Conservation (phyloP, 2,329 filamentous ascomycete species). For the Phialophora macrospora region DNA sequence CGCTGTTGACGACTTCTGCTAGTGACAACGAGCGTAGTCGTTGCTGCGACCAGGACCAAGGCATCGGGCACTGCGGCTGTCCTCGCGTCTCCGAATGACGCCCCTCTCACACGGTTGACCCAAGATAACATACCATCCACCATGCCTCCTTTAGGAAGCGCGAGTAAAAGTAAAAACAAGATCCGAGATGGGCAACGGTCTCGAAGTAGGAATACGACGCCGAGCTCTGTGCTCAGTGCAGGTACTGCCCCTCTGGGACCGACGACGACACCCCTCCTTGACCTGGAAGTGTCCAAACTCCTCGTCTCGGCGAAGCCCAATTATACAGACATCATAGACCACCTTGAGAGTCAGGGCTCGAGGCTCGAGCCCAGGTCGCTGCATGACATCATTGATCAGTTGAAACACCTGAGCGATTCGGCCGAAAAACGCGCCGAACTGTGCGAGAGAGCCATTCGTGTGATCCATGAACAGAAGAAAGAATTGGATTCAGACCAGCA, state of each 20-base stretch:
- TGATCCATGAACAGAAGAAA: constrained; percentile 63
- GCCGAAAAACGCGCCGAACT: constrained; percentile 62
- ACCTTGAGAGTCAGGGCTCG: constrained; percentile 54
- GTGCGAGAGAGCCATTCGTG: constrained; percentile 64
- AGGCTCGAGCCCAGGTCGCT: constrained; percentile 56
- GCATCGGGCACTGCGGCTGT: background rate
- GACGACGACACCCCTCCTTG: constrained; percentile 58
- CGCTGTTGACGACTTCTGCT: background rate
- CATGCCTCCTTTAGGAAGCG: constrained; percentile 49
- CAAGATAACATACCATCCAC: background rate
- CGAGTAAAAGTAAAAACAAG: constrained; percentile 59
- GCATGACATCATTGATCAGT: constrained; percentile 57
- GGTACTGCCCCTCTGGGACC: constrained; percentile 47
- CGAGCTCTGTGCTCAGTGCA: constrained; percentile 59
- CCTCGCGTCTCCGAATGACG: constrained; percentile 5
- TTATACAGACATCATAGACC: constrained; percentile 64
- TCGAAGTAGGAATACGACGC: constrained; percentile 67
- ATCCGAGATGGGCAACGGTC: constrained; percentile 59
- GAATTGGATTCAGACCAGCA: constrained; percentile 59
- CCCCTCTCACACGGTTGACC: background rate
- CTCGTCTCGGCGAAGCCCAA: constrained; percentile 55
- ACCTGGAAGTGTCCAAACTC: constrained; percentile 56
- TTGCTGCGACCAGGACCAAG: background rate
- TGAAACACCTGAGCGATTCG: constrained; percentile 62
- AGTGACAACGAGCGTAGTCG: background rate